Evolutionary conservation across 2,329 filamentous ascomycete species (phyloP), one percentile per base, ranked within the genome.

Genomic region (Claviceps spartinae): DNA sequence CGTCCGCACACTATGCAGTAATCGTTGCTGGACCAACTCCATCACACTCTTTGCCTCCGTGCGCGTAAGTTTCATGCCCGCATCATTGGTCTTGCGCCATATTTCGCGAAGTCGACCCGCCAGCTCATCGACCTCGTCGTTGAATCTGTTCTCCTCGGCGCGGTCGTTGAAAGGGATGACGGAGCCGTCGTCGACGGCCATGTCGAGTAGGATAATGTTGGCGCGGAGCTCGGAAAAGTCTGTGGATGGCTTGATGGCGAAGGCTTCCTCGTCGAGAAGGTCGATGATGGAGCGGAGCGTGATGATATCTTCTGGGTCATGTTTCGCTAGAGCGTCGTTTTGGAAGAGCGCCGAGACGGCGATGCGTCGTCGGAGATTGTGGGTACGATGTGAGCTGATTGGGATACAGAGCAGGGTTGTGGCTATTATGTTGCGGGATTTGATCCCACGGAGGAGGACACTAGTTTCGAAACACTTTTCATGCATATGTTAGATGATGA

Each of bases 11-110:
- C 79, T 77, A 62, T 85, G 82, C 47, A 81, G 69, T 14, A 96
- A 72, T 52, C 90, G 79, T 60, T 86, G 81, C 54, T 83, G 77
- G n/a, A 95, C 69, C 53, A 82, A 76, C 60, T 94, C 85, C 41
- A 95, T 73, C 11, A 77, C 75, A 51, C 82, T 81, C 67, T 95
- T 95, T 13, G 86, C 81, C 61, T 94, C 82, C 34, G 86, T 85
- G 34, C 86, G 78, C 16, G 78, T 76, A 53, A 93, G 73, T 22
- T 81, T 81, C 45, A 87, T 84, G 42, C 86, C 87, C 1, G 82
- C 77, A 60, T 89, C 86, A 54, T 83, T 77, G 60, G 95, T 94
- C 41, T 75, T 76, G 53, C 72, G 70, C 66, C 73, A 74, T 36
- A 82, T 68, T 16, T 68, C 64, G 56, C 82, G 79, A 49, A 94